A percentile compares a stretch with the other conserved stretches of the same genome.
Conservation (phyloP, 352 stramenopile genomes). For the Elongisporangium prolatum region DNA sequence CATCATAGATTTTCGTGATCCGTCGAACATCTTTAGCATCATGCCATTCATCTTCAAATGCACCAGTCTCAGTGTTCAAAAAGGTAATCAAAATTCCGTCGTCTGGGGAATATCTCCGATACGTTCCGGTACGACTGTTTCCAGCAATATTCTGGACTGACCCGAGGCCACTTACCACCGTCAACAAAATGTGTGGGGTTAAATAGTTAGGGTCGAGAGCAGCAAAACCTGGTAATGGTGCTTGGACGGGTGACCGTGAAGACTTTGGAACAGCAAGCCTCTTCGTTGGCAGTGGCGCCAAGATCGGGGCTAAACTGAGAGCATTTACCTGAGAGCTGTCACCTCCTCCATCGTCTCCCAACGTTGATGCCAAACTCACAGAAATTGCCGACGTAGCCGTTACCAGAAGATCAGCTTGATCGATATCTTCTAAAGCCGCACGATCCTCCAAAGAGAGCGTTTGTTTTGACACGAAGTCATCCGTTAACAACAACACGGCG, state of each 20-base stretch:
- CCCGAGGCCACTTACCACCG: constrained; percentile 63
- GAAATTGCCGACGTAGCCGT: constrained; percentile 10
- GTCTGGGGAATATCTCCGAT: constrained; percentile 41
- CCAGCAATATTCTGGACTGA: constrained; percentile 61
- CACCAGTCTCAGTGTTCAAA: constrained; percentile 81
- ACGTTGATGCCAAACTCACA: constrained; percentile 15
- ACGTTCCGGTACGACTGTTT: constrained; percentile 67
- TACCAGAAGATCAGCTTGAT: constrained; percentile 68
- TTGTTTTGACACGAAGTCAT: constrained; percentile 44
- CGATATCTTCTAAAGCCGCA: constrained; percentile 73
- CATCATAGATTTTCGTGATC: constrained; percentile 78
- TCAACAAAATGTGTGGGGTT: constrained; percentile 69
- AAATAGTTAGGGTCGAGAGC: constrained; percentile 73
- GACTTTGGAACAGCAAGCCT: constrained; percentile 13
- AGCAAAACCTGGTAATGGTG: constrained; percentile 30
- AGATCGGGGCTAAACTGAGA: constrained; percentile 70
- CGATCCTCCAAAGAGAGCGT: constrained; percentile 45
- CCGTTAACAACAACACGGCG: constrained; percentile 34
- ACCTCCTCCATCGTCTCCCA: constrained; percentile 7
- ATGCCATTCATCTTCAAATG: constrained; percentile 84
- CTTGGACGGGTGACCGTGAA: not conserved
- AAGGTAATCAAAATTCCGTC: constrained; percentile 79
- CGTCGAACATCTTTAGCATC: constrained; percentile 66
- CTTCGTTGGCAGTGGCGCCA: constrained; percentile 30
- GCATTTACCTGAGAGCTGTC: constrained; percentile 73